Conservation (phyloP, 192 early-diverging fungal species). For the Backusella tuberculispora region DNA sequence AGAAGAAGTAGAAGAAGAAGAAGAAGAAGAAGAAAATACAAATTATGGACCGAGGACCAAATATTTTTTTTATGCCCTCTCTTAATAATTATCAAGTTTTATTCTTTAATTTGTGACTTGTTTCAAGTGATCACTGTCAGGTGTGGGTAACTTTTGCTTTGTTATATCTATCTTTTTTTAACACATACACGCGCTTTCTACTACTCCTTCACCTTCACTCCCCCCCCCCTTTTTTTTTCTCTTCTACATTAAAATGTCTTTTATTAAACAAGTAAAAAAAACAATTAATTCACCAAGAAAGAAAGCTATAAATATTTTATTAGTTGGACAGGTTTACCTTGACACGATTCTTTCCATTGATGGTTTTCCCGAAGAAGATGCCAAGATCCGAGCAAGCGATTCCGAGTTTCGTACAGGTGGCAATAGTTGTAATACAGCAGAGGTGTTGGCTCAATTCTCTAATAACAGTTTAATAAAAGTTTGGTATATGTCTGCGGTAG, state of each 20-base stretch:
- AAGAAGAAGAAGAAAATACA: not conserved
- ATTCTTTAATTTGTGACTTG: not conserved
- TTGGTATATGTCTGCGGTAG: slow-evolving; percentile 56
- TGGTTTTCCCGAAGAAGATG: slow-evolving; percentile 61
- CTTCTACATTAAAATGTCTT: not conserved
- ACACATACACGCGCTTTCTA: too few relatives aligned
- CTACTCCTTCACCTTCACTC: too few relatives aligned
- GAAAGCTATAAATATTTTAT: slow-evolving; percentile 25
- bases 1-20: not conserved
- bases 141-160: not conserved
- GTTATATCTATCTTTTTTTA: not conserved
- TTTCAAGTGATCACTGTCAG: not conserved
- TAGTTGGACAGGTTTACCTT: slow-evolving; percentile 60
- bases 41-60: not conserved
- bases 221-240: too few relatives aligned
- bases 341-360: slow-evolving; percentile 68
- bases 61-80: not conserved
- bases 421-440: slow-evolving; percentile 62
- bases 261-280: not conserved
- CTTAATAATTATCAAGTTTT: not conserved
- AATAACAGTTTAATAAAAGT: slow-evolving; percentile 31
- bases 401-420: slow-evolving; percentile 67
- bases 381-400: slow-evolving; percentile 56
- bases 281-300: not conserved
- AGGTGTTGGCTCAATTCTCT: slow-evolving; percentile 57